A percentile compares a stretch with the other conserved stretches of the same genome.
Conservation (phyloP, 2,329 filamentous ascomycete species). For the Calonectria naviculata region DNA sequence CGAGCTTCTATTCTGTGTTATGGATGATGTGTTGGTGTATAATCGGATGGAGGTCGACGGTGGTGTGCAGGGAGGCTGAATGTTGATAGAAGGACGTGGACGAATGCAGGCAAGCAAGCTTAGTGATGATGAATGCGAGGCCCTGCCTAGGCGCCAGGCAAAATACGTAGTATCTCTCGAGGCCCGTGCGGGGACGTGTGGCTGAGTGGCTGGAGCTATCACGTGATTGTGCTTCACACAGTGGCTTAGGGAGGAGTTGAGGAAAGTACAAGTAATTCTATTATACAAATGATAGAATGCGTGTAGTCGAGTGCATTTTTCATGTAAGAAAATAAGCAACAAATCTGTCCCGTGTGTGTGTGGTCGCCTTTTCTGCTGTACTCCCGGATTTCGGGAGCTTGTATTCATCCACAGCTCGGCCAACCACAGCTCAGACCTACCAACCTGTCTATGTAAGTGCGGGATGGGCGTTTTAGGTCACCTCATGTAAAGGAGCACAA, state of each 20-base stretch:
- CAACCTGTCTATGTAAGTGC: background rate
- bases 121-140: conserved; percentile 48
- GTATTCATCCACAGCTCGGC: background rate
- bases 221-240: conserved; percentile 26
- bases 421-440: background rate
- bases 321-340: no score
- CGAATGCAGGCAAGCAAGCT: conserved; percentile 40
- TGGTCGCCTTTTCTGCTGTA: background rate
- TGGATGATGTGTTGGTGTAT: conserved; percentile 14
- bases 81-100: conserved; percentile 38
- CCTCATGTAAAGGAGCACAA: background rate
- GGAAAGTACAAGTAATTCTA: background rate
- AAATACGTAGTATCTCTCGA: conserved; percentile 53
- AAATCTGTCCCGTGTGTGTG: no score
- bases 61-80: conserved; percentile 30
- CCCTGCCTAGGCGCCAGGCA: conserved; percentile 55
- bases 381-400: background rate
- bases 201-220: conserved; percentile 6
- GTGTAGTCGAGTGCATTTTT: no score
- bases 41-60: conserved; percentile 22
- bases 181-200: conserved; percentile 41
- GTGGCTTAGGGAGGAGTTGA: background rate
- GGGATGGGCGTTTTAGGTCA: background rate
- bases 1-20: conserved; percentile 34
- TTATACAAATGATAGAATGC: background rate